Percentiles rank a stretch among this genome's conserved stretches.
These are phyloP conservation scores for Ophiosphaerella herpotricha DNA, from an alignment of 2,329 filamentous ascomycete genomes.

Conservation along the genomic window DNA sequence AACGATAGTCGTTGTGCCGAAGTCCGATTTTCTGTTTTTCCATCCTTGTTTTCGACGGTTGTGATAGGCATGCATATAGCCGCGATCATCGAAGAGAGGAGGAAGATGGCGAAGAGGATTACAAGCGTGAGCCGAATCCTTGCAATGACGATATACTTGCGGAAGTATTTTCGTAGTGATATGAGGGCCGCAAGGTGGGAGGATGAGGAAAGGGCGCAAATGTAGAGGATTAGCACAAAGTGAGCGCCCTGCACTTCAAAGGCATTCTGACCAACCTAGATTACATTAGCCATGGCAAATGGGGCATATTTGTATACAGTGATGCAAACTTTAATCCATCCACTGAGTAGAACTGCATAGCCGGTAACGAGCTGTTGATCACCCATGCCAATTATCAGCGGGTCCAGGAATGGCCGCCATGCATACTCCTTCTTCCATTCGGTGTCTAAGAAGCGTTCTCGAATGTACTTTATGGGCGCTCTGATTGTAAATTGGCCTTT, in stretches of 20 bases:
- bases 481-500: conserved; percentile 29
- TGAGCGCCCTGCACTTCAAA: conserved; percentile 35
- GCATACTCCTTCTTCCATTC: conserved; percentile 38
- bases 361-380: conserved; percentile 41
- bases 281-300: background rate
- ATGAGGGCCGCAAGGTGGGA: conserved; percentile 41
- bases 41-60: conserved; percentile 1
- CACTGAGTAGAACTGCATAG: conserved; percentile 37
- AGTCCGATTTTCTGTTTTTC: conserved; percentile 9
- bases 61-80: conserved; percentile 25
- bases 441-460: conserved; percentile 29
- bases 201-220: conserved; percentile 36
- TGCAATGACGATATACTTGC: conserved; percentile 33
- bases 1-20: conserved; percentile 27
- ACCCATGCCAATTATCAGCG: conserved; percentile 37
- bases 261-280: conserved; percentile 29
- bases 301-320: no score
- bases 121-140: conserved; percentile 34
- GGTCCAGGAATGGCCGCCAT: conserved; percentile 37
- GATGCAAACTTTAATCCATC: conserved; percentile 32
- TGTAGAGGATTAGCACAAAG: conserved; percentile 39
- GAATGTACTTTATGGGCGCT: conserved; percentile 27
- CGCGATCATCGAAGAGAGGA: conserved; percentile 34
- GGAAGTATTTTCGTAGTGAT: conserved; percentile 38
- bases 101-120: conserved; percentile 31